Conservation (phyloP, 2,329 filamentous ascomycete genomes). For the Helicocarpus griseus region DNA sequence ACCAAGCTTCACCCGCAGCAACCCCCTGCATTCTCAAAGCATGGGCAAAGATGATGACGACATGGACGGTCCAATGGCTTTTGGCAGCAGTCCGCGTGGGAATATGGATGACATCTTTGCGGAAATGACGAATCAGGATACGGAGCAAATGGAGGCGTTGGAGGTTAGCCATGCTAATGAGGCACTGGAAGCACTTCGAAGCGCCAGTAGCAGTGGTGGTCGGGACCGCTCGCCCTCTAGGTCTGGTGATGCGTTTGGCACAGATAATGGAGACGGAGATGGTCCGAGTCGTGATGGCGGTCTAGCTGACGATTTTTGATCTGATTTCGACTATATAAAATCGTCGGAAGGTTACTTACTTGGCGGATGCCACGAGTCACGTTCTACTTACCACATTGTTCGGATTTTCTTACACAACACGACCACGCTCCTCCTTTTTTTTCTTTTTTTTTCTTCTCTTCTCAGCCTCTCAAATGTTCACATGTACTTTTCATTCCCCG, state of each 20-base stretch:
- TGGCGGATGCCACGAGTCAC: slow-evolving; percentile 7
- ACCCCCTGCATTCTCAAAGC: slow-evolving; percentile 14
- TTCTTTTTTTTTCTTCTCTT: slow-evolving; percentile 6
- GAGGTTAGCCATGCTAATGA: slow-evolving; percentile 39
- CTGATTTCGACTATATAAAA: too few species aligned
- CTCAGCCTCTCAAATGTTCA: background rate
- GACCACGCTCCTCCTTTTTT: slow-evolving; percentile 4
- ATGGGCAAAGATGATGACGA: slow-evolving; percentile 22
- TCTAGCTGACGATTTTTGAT: slow-evolving; percentile 20
- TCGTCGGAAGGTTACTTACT: background rate
- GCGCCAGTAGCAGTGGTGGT: slow-evolving; percentile 29
- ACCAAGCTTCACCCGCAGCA: slow-evolving; percentile 27
- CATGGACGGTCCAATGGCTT: slow-evolving; percentile 25
- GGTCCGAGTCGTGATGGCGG: slow-evolving; percentile 16
- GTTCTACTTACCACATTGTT: slow-evolving; percentile 6
- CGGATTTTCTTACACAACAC: slow-evolving; percentile 6
- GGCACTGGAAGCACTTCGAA: slow-evolving; percentile 33
- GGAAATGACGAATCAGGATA: slow-evolving; percentile 37
- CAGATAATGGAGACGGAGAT: background rate
- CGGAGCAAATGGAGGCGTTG: slow-evolving; percentile 25
- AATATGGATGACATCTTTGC: slow-evolving; percentile 38
- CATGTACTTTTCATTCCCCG: background rate
- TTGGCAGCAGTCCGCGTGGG: slow-evolving; percentile 29
- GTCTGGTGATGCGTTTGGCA: slow-evolving; percentile 4
- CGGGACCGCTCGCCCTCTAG: slow-evolving; percentile 19